Evolutionary conservation across 140 eudicot species (phyloP).

Genomic region (Anethum foeniculum): DNA sequence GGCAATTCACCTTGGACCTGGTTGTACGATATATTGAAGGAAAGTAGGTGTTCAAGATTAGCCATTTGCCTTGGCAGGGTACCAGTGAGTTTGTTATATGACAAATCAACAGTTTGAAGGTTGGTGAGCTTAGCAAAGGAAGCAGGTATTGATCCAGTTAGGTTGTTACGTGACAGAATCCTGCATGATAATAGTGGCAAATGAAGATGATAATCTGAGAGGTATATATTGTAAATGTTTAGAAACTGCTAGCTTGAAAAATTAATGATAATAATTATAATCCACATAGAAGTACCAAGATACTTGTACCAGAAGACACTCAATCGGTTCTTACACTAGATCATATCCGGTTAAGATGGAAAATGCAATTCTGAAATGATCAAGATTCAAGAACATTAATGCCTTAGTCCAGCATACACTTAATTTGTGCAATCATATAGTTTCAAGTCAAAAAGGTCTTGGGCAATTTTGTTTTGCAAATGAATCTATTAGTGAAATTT

Average conservation of each 20-base stretch:
- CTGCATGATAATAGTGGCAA: conserved; percentile 31
- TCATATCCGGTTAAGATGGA: neutral
- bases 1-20: conserved; percentile 87
- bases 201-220: neutral
- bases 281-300: neutral
- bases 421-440: neutral
- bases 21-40: conserved; percentile 73
- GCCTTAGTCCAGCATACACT: neutral
- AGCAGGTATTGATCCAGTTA: conserved; percentile 58
- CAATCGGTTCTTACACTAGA: neutral
- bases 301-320: neutral
- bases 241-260: neutral
- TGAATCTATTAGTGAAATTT: neutral
- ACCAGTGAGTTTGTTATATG: conserved; percentile 61
- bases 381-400: neutral
- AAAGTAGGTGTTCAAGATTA: conserved; percentile 51
- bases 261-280: neutral
- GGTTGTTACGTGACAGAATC: conserved; percentile 58
- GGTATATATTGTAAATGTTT: neutral
- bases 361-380: neutral
- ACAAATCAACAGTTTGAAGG: conserved; percentile 56
- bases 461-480: neutral
- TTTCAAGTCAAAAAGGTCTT: neutral
- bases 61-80: conserved; percentile 67
- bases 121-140: conserved; percentile 43